These are phyloP conservation scores for Lentinula boryana DNA, from an alignment of 768 basidiomycete species.

Conservation along the genomic window DNA sequence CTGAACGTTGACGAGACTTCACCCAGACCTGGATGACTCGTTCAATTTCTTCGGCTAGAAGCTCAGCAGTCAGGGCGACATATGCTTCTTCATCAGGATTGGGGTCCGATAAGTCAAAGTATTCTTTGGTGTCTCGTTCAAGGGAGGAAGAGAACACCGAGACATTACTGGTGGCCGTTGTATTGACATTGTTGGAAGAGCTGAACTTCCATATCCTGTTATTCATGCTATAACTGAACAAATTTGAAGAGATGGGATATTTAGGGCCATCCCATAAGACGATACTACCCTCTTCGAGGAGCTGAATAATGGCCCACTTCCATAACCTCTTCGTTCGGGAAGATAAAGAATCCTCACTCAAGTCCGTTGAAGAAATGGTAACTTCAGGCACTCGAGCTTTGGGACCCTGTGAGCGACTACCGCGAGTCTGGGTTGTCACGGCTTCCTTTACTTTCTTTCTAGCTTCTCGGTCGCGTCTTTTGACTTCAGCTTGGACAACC, in stretches of 20 bases:
- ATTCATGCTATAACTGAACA: conserved; percentile 11
- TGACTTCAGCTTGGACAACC: conserved; percentile 57
- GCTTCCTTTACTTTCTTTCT: conserved; percentile 34
- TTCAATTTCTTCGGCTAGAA: conserved; percentile 43
- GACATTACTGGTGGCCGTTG: conserved; percentile 19
- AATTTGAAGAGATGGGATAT: conserved; percentile 22
- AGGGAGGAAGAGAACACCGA: conserved; percentile 21
- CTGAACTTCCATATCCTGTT: conserved; percentile 40
- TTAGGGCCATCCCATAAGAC: conserved; percentile 67
- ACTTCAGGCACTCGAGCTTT: background rate
- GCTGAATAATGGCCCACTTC: conserved; percentile 53
- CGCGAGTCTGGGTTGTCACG: conserved; percentile 11
- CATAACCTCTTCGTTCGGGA: conserved; percentile 66
- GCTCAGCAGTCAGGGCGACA: conserved; percentile 47
- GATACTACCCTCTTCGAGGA: conserved; percentile 69
- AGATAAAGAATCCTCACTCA: conserved; percentile 18
- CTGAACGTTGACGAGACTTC: conserved; percentile 4
- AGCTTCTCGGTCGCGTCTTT: conserved; percentile 46
- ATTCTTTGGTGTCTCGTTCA: conserved; percentile 17
- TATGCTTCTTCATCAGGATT: conserved; percentile 59
- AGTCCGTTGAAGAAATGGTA: background rate
- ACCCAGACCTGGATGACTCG: conserved; percentile 34
- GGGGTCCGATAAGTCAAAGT: conserved; percentile 56
- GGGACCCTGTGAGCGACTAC: background rate
- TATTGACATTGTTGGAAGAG: conserved; percentile 18